Evolutionary conservation across 163 green algal genomes (phyloP).

Genomic region (Botryococcus braunii): DNA sequence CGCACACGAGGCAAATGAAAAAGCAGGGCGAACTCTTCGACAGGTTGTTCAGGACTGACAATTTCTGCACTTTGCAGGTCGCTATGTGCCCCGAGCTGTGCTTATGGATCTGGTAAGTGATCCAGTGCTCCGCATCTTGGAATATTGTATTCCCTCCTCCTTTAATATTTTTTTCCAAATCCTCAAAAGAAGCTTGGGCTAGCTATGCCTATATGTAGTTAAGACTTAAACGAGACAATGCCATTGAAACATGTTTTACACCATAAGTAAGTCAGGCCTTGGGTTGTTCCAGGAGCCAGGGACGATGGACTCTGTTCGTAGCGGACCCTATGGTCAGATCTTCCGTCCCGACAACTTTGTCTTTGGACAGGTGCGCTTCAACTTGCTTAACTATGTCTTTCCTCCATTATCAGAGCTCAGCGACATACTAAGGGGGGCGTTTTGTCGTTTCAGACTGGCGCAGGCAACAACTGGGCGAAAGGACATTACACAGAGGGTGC

Average conservation of each 20-base stretch:
- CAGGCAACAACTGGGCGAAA: slow-evolving; percentile 99
- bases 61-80: slow-evolving; percentile 85
- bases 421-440: not conserved
- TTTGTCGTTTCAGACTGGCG: slow-evolving; percentile 68
- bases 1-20: not conserved
- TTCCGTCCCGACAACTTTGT: slow-evolving; percentile 98
- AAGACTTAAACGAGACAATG: too few relatives aligned
- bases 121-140: not conserved
- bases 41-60: slow-evolving; percentile 92
- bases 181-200: too few relatives aligned
- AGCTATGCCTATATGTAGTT: too few relatives aligned
- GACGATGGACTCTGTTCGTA: slow-evolving; percentile 94
- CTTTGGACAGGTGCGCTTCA: slow-evolving; percentile 67
- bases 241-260: too few relatives aligned
- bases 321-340: slow-evolving; percentile 87
- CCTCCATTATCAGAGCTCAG: too few relatives aligned
- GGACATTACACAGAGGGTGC: slow-evolving; percentile 99
- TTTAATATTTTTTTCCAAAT: slow-evolving; percentile 1
- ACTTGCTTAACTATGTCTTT: too few relatives aligned
- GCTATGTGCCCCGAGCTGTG: slow-evolving; percentile 94
- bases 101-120: slow-evolving; percentile 82
- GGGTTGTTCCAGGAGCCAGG: slow-evolving; percentile 68
- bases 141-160: slow-evolving; percentile 10
- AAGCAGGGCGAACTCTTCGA: slow-evolving; percentile 64
- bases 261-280: not conserved